Percentiles rank a stretch among this genome's conserved stretches.
phyloP scores from a whole-genome alignment of 495 filamentous ascomycete genomes.

The Tirmania nivea region DNA sequence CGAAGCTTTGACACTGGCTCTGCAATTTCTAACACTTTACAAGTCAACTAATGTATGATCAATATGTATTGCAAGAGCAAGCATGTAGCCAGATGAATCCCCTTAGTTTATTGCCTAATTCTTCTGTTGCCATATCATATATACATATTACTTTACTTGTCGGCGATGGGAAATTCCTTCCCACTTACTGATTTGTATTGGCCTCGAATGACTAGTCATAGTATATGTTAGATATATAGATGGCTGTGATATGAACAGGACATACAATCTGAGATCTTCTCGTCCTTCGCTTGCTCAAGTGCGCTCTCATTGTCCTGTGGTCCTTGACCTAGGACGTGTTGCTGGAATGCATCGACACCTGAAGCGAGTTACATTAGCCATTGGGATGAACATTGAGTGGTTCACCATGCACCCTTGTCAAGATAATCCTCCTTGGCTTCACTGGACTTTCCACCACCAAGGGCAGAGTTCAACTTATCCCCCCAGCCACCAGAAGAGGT shows the following conservation, averaged over 20 bases:
- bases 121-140: too few relatives aligned
- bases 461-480: slow-evolving; percentile 36
- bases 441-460: slow-evolving; percentile 40
- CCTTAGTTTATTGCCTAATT: too few relatives aligned
- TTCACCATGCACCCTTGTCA: slow-evolving; percentile 32
- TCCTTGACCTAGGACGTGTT: slow-evolving; percentile 41
- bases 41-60: too few relatives aligned
- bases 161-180: slow-evolving; percentile 38
- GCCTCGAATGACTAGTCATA: slow-evolving; percentile 29
- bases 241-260: neutral
- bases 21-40: too few relatives aligned
- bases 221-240: slow-evolving; percentile 6
- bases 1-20: too few relatives aligned
- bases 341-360: slow-evolving; percentile 48
- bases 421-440: slow-evolving; percentile 51
- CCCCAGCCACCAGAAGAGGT: slow-evolving; percentile 20
- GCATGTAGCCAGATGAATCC: too few relatives aligned
- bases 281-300: slow-evolving; percentile 53
- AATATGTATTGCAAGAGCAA: too few relatives aligned
- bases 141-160: slow-evolving; percentile 34
- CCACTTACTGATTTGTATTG: slow-evolving; percentile 41
- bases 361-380: neutral
- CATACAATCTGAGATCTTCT: slow-evolving; percentile 34
- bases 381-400: neutral
- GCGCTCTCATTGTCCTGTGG: slow-evolving; percentile 48